These are phyloP conservation scores for Epipyxis sp. DNA, from an alignment of 108 stramenopile genomes.

Conservation along the genomic window DNA sequence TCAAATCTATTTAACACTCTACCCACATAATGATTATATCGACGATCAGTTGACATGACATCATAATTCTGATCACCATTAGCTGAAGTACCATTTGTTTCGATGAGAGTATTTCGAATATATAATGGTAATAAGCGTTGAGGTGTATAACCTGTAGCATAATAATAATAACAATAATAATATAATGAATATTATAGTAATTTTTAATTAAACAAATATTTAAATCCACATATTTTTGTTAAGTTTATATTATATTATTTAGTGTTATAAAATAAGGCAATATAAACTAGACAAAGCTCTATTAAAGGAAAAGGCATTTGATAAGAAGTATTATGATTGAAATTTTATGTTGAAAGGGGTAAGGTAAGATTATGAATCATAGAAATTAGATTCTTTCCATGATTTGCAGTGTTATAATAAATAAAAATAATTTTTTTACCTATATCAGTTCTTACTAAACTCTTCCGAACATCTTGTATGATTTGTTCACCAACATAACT, in stretches of 20 bases:
- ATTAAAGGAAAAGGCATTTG: no score
- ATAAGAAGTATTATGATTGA: no score
- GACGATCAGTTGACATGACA: neutral
- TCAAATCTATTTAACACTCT: neutral
- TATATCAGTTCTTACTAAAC: neutral
- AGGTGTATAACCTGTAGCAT: conserved; percentile 2
- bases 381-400: neutral
- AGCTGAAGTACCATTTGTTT: neutral
- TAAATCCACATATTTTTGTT: no score
- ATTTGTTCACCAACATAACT: neutral
- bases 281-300: no score
- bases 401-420: neutral
- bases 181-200: no score
- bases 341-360: no score
- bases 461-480: neutral
- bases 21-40: conserved; percentile 12
- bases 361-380: no score
- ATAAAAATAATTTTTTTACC: neutral
- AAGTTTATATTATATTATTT: no score
- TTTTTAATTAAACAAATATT: no score
- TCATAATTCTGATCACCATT: neutral
- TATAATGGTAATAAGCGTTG: neutral
- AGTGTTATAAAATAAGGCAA: no score
- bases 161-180: no score
- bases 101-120: neutral